phyloP scores from a whole-genome alignment of 2,329 filamentous ascomycete species.

The Clarireedia sp. region DNA sequence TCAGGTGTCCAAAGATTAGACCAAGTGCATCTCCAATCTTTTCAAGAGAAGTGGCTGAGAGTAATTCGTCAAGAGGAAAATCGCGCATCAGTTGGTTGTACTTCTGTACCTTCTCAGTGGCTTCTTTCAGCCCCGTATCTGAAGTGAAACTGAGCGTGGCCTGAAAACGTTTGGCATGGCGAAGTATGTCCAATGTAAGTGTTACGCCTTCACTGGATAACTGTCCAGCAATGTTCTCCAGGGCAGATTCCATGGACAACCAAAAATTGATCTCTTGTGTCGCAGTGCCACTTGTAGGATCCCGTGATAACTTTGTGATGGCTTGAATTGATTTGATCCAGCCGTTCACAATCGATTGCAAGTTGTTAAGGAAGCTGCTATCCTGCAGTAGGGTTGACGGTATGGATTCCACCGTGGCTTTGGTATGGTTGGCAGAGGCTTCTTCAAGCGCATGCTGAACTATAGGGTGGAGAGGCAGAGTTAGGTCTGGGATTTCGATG shows the following conservation, averaged over 20 bases:
- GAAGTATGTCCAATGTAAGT: constrained; percentile 87
- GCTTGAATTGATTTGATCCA: constrained; percentile 99
- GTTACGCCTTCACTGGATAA: constrained; percentile 81
- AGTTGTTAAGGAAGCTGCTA: constrained; percentile 83
- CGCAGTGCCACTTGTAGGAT: constrained; percentile 68
- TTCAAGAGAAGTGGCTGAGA: constrained; percentile 80
- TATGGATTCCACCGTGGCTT: constrained; percentile 72
- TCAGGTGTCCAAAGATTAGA: constrained; percentile 87
- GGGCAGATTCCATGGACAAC: constrained; percentile 89
- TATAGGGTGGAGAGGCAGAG: constrained; percentile 77
- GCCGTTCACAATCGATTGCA: constrained; percentile 88
- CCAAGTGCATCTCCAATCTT: constrained; percentile 85
- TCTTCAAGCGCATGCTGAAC: constrained; percentile 81
- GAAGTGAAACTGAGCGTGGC: constrained; percentile 94
- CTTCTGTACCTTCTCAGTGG: constrained; percentile 91
- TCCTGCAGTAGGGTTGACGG: constrained; percentile 71
- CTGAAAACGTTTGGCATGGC: constrained; percentile 96
- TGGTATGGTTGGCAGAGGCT: constrained; percentile 56
- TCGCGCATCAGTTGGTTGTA: constrained; percentile 99
- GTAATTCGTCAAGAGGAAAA: constrained; percentile 88
- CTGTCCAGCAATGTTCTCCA: constrained; percentile 87
- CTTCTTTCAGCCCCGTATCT: constrained; percentile 92
- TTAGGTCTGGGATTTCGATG: constrained; percentile 90
- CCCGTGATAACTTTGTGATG: constrained; percentile 88
- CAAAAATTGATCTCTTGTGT: constrained; percentile 99